Percentiles rank a stretch among this genome's conserved stretches.
Conservation (phyloP, 768 basidiomycete species). For the Nidularia pulvinata region DNA sequence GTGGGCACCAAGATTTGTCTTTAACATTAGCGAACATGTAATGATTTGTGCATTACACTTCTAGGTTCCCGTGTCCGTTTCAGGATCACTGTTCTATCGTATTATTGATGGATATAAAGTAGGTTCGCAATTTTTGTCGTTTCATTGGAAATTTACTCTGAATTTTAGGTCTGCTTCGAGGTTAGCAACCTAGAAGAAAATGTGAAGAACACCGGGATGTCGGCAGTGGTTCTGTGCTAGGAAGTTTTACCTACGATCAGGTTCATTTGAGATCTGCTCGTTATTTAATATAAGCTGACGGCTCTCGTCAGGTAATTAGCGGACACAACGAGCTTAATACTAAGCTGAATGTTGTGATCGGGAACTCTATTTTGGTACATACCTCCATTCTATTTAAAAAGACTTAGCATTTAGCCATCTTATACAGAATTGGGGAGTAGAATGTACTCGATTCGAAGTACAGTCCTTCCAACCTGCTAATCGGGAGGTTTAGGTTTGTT, state of each 20-base stretch:
- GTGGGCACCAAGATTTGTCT: slow-evolving; percentile 5
- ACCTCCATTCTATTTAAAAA: too few species aligned
- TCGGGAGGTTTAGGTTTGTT: slow-evolving; percentile 51
- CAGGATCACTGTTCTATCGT: slow-evolving; percentile 55
- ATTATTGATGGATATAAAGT: slow-evolving; percentile 49
- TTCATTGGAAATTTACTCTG: too few species aligned
- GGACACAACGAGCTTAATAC: slow-evolving; percentile 55
- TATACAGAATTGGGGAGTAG: slow-evolving; percentile 52
- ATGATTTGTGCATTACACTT: not conserved
- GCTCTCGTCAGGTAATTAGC: slow-evolving; percentile 36
- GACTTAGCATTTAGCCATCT: too few species aligned
- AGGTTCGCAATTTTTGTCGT: not conserved
- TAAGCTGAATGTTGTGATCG: slow-evolving; percentile 45
- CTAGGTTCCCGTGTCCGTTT: slow-evolving; percentile 49
- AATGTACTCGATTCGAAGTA: slow-evolving; percentile 58
- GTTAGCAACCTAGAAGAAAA: slow-evolving; percentile 48
- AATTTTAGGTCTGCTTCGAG: slow-evolving; percentile 41
- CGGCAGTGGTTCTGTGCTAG: slow-evolving; percentile 54
- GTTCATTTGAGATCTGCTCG: slow-evolving; percentile 12
- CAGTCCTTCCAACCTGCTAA: slow-evolving; percentile 61
- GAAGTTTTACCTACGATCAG: slow-evolving; percentile 47
- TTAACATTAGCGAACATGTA: not conserved
- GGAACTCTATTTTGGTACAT: slow-evolving; percentile 41
- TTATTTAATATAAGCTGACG: too few species aligned
- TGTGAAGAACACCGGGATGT: slow-evolving; percentile 51